These are phyloP conservation scores for Hordeum pubiflorum DNA, from an alignment of 202 grass and related monocot genomes.

Conservation along the genomic window DNA sequence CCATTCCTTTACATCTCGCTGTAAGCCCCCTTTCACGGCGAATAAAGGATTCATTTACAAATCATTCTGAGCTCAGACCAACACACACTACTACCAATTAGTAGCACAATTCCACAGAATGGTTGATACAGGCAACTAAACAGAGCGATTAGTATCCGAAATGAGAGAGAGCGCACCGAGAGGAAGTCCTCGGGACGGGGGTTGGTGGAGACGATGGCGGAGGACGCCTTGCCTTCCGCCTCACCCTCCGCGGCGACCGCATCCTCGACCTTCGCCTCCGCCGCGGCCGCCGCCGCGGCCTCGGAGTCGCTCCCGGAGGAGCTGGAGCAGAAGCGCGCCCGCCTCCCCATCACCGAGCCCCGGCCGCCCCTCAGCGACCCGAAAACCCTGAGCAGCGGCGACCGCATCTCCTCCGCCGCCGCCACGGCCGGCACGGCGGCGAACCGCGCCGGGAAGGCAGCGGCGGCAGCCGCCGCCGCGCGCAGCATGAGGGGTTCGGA, in stretches of 20 bases:
- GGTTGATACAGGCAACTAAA: background rate
- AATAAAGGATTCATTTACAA: background rate
- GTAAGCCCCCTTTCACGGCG: background rate
- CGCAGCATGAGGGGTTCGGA: conserved; percentile 29
- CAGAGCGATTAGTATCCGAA: background rate
- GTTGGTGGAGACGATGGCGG: conserved; percentile 57
- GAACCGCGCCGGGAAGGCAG: conserved; percentile 45
- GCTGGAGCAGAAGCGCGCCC: conserved; percentile 65
- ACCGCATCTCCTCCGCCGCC: conserved; percentile 39
- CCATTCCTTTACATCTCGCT: background rate
- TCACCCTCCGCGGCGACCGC: conserved; percentile 32
- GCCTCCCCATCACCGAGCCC: conserved; percentile 29
- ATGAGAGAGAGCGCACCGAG: conserved; percentile 31
- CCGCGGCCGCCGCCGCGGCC: conserved; percentile 16
- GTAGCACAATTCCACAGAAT: conserved; percentile 1
- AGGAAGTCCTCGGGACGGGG: conserved; percentile 56
- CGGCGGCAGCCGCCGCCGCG: conserved; percentile 33
- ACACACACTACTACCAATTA: background rate
- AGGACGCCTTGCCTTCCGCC: conserved; percentile 43
- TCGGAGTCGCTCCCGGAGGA: conserved; percentile 38
- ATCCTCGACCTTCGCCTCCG: conserved; percentile 38
- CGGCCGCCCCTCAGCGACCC: conserved; percentile 34
- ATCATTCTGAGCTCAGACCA: background rate
- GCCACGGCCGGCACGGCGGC: conserved; percentile 30
- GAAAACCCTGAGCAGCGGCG: conserved; percentile 58